Base-by-base conservation (phyloP, 495 filamentous ascomycete genomes). In the Ascodesmis nigricans region DNA sequence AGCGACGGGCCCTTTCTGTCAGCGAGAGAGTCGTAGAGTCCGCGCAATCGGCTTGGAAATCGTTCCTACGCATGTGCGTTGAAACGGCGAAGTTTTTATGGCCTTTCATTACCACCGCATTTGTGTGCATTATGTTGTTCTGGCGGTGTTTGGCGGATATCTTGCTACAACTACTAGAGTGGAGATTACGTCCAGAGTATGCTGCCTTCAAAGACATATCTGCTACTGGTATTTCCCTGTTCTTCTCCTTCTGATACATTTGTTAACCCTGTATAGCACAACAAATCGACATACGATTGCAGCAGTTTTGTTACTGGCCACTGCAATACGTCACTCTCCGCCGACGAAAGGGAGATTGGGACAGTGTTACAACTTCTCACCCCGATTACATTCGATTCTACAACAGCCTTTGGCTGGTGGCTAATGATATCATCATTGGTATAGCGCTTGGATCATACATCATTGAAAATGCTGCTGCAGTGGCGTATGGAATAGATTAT, bases 351-450 rank as follows among this genome's bases (percentile, higher is more conserved):
- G 70, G 76, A 31, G 82, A 91, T 41, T 95, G 90, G 87, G 78
- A 81, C 44, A 93, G 84, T 53, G 72, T 92, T 21, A 92, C 81
- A 0, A 90, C 75, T 33, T 91, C 75, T 40, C 84, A 99, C 55
- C 79, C 90, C 3, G 84, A 95, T 53, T 99, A 99, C 50, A 99
- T 99, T 44, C 78, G 87, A 23, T 99, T 99, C 55, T 99, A 92
- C 55, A 95, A 93, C 57, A 92, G 82, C 45, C 60, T 99, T 13
- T 99, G 87, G 87, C 77, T 99, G 15, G 87, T 99, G 11, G 81
- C 82, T 14, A 99, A 99, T 54, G 87, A 99, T 58, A 75, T 93
- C 21, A 99, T 99, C 38, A 99, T 99, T 23, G 90, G 87, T 9
- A 92, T 95, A 47, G 90, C 87, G 4, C 56, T 95, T 10, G 87